Percentiles rank a stretch among this genome's conserved stretches.
phyloP scores from a whole-genome alignment of 176 grass and related monocot species.

The Ensete ventricosum region DNA sequence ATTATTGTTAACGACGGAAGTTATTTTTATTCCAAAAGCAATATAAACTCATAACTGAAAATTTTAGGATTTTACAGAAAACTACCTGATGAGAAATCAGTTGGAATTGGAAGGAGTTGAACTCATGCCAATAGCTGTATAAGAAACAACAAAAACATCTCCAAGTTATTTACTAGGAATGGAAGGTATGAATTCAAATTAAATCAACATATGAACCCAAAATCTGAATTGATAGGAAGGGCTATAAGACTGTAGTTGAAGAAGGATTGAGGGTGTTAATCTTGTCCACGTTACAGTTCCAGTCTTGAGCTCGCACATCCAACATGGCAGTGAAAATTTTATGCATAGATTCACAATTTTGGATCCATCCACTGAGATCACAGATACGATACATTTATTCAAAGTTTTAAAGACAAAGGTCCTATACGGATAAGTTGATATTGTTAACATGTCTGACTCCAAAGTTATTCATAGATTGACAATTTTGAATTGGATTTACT shows the following conservation, averaged over 20 bases:
- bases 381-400: no score
- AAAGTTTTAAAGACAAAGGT: no score
- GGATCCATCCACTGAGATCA: no score
- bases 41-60: neutral
- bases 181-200: neutral
- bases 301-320: neutral
- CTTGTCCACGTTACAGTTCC: no score
- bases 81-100: constrained; percentile 88
- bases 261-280: no score
- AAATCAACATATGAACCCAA: neutral
- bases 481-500: no score
- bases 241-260: no score
- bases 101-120: constrained; percentile 98
- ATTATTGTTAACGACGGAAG: no score
- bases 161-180: neutral
- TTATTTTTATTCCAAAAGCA: neutral
- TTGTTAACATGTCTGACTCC: no score
- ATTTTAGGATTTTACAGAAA: constrained; percentile 18
- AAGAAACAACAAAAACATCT: neutral
- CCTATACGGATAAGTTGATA: no score
- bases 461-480: no score
- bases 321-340: neutral
- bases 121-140: constrained; percentile 92
- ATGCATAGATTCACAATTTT: no score
- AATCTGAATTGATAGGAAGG: neutral